These are phyloP conservation scores for Babesia divergens DNA, from an alignment of 169 alveolate species.

Conservation along the genomic window DNA sequence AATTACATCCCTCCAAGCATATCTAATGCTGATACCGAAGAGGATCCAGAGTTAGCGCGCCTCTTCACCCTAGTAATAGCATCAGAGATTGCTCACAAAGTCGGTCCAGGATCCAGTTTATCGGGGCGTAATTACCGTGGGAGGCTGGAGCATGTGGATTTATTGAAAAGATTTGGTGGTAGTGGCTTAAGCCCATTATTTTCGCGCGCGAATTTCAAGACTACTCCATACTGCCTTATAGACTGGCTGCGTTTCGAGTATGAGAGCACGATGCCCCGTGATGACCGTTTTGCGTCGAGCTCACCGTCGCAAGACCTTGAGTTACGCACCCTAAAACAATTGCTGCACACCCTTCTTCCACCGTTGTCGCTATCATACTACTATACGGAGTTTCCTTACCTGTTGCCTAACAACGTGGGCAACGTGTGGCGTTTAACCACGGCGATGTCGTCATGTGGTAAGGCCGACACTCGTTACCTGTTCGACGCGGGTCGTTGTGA, in stretches of 20 bases:
- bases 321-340: not conserved
- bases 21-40: not conserved
- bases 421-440: not conserved
- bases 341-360: constrained; percentile 19
- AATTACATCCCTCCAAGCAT: too few species aligned
- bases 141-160: not conserved
- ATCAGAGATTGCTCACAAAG: constrained; percentile 4
- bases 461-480: constrained; percentile 25
- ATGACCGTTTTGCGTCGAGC: not conserved
- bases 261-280: constrained; percentile 12
- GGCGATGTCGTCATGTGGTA: constrained; percentile 15
- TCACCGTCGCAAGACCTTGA: not conserved
- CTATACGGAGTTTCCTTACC: constrained; percentile 23
- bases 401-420: constrained; percentile 21
- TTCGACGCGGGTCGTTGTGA: constrained; percentile 54
- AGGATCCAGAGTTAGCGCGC: not conserved
- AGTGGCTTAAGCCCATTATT: not conserved
- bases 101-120: not conserved
- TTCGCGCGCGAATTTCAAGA: not conserved
- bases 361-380: constrained; percentile 29
- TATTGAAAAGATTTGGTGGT: not conserved
- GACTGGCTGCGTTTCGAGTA: constrained; percentile 54
- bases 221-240: constrained; percentile 18
- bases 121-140: constrained; percentile 2
- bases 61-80: constrained; percentile 26